Conservation (phyloP, 2,329 filamentous ascomycete genomes). For the Fusarium poae region DNA sequence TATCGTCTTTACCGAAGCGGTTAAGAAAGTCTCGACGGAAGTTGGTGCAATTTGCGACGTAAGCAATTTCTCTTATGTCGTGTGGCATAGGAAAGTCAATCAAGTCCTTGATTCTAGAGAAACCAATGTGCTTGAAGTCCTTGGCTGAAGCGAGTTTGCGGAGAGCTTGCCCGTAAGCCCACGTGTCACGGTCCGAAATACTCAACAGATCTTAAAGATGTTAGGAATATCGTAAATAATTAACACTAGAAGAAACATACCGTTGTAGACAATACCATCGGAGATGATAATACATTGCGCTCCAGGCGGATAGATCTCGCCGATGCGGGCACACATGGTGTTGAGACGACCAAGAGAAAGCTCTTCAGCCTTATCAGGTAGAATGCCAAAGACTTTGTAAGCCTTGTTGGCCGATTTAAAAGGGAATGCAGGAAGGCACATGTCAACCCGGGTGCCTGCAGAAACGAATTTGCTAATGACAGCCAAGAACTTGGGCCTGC, state of each 20-base stretch:
- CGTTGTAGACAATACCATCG: slow-evolving; percentile 67
- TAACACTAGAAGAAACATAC: slow-evolving; percentile 46
- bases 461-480: background rate
- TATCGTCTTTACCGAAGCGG: slow-evolving; percentile 40
- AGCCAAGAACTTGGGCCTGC: slow-evolving; percentile 1
- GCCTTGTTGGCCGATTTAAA: slow-evolving; percentile 54
- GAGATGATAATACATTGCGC: slow-evolving; percentile 60
- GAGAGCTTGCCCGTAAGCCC: slow-evolving; percentile 62
- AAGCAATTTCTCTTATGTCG: slow-evolving; percentile 58
- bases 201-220: slow-evolving; percentile 58
- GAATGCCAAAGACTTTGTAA: slow-evolving; percentile 50
- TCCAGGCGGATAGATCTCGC: slow-evolving; percentile 48
- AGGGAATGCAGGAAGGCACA: slow-evolving; percentile 51
- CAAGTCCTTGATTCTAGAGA: slow-evolving; percentile 61
- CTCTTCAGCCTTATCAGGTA: slow-evolving; percentile 53
- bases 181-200: slow-evolving; percentile 61
- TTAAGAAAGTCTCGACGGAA: slow-evolving; percentile 51
- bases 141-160: slow-evolving; percentile 56
- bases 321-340: slow-evolving; percentile 48
- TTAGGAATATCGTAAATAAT: background rate
- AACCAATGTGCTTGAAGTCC: slow-evolving; percentile 58
- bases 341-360: slow-evolving; percentile 47
- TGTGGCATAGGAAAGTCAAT: slow-evolving; percentile 56
- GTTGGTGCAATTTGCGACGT: slow-evolving; percentile 51
- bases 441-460: background rate